Evolutionary conservation across 2,329 filamentous ascomycete species (phyloP).

Genomic region (Aspergillus persii): DNA sequence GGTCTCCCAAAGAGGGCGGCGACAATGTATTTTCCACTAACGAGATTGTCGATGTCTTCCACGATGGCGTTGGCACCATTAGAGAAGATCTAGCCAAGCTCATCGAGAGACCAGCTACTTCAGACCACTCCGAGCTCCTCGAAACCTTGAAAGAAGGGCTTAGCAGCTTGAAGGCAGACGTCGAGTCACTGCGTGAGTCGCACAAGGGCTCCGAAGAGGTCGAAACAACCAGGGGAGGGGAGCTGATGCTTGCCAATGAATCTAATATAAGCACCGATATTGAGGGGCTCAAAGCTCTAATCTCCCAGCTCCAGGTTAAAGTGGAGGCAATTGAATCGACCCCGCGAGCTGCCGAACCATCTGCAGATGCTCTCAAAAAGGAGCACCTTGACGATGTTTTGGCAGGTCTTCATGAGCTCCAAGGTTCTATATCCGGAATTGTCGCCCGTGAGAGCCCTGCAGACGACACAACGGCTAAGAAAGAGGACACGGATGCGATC

Average conservation of each 20-base stretch:
- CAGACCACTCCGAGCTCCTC: constrained; percentile 85
- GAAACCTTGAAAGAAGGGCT: constrained; percentile 84
- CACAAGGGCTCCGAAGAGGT: constrained; percentile 51
- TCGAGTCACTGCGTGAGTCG: constrained; percentile 69
- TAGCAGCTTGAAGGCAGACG: constrained; percentile 70
- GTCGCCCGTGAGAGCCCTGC: constrained; percentile 41
- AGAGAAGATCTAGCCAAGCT: constrained; percentile 73
- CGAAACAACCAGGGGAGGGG: constrained; percentile 50
- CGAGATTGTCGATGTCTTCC: constrained; percentile 61
- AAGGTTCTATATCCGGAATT: constrained; percentile 57
- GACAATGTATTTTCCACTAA: constrained; percentile 55
- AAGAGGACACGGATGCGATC: constrained; percentile 86
- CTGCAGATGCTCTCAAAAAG: constrained; percentile 45
- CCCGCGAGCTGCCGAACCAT: constrained; percentile 37
- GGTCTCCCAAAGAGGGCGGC: constrained; percentile 54
- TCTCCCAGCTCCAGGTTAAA: constrained; percentile 79
- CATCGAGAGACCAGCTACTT: constrained; percentile 73
- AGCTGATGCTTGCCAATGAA: constrained; percentile 58
- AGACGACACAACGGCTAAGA: constrained; percentile 59
- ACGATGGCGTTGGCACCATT: constrained; percentile 71
- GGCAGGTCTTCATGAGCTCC: constrained; percentile 51
- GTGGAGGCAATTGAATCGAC: constrained; percentile 69
- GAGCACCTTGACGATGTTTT: constrained; percentile 48
- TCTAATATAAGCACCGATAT: constrained; percentile 65
- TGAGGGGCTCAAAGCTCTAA: constrained; percentile 78